phyloP scores from a whole-genome alignment of 495 filamentous ascomycete genomes.

The Annulohypoxylon bovei region DNA sequence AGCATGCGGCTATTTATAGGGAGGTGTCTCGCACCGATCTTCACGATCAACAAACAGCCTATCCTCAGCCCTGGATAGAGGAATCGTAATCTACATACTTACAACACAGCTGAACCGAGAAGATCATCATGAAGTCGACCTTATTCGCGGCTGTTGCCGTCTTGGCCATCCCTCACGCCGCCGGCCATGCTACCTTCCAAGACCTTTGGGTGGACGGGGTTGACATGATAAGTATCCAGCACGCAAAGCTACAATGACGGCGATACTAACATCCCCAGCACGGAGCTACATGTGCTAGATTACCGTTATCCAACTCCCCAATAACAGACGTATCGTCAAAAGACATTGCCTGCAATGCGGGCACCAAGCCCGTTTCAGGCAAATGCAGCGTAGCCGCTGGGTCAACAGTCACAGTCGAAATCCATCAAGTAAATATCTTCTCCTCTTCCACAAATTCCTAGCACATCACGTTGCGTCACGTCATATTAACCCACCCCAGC shows the following conservation, averaged over 20 bases:
- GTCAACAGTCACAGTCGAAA: constrained; percentile 60
- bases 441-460: background rate
- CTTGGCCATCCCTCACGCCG: constrained; percentile 48
- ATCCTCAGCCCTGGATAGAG: constrained; percentile 27
- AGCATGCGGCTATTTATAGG: constrained; percentile 15
- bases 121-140: constrained; percentile 54
- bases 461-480: no score
- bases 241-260: background rate
- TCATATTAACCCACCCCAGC: constrained; percentile 37
- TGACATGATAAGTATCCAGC: constrained; percentile 55
- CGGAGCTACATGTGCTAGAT: constrained; percentile 52
- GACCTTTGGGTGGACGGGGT: constrained; percentile 61
- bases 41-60: constrained; percentile 24
- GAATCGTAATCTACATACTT: constrained; percentile 8
- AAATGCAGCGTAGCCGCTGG: constrained; percentile 62
- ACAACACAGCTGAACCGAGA: background rate
- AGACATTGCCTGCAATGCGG: constrained; percentile 55
- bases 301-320: constrained; percentile 58
- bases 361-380: constrained; percentile 44
- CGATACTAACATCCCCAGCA: constrained; percentile 37
- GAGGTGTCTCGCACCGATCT: background rate
- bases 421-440: constrained; percentile 54
- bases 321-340: constrained; percentile 53
- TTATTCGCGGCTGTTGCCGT: constrained; percentile 44
- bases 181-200: constrained; percentile 63